Evolutionary conservation across 1,284 basidiomycete genomes (phyloP).

Genomic region (Anthracocystis walkeri): DNA sequence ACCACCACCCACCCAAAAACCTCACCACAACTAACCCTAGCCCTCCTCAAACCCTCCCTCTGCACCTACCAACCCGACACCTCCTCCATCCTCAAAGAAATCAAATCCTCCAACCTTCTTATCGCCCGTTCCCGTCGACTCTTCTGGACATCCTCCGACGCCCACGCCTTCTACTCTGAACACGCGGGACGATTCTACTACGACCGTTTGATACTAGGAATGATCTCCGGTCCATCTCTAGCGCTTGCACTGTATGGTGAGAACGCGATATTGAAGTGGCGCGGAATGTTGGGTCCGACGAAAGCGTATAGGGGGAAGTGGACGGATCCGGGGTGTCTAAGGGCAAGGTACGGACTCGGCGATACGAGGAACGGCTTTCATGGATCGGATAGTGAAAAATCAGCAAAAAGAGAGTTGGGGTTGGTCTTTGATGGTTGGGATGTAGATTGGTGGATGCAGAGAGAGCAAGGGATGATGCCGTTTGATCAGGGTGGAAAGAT

Average conservation of each 20-base stretch:
- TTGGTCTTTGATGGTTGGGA: constrained; percentile 62
- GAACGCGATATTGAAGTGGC: constrained; percentile 58
- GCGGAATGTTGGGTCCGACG: constrained; percentile 62
- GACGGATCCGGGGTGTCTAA: constrained; percentile 45
- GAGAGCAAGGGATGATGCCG: constrained; percentile 30
- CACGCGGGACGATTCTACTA: constrained; percentile 67
- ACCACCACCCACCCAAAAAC: not conserved
- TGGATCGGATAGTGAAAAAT: constrained; percentile 48
- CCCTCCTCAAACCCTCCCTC: constrained; percentile 65
- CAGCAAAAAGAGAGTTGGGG: constrained; percentile 45
- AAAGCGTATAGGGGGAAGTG: constrained; percentile 65
- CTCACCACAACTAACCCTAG: constrained; percentile 56
- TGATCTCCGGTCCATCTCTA: constrained; percentile 63
- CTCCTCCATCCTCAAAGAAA: constrained; percentile 49
- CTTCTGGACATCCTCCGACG: constrained; percentile 62
- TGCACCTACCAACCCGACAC: constrained; percentile 62
- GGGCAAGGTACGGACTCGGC: constrained; percentile 60
- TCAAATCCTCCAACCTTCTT: constrained; percentile 47
- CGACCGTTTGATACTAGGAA: constrained; percentile 62
- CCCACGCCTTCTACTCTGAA: constrained; percentile 64
- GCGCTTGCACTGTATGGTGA: constrained; percentile 62
- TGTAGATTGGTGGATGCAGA: constrained; percentile 49
- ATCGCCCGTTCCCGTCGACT: constrained; percentile 54
- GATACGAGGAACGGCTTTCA: constrained; percentile 68
- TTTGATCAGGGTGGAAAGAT: constrained; percentile 16